Conservation (phyloP, 108 stramenopile genomes). For the Fragilaria radians region DNA sequence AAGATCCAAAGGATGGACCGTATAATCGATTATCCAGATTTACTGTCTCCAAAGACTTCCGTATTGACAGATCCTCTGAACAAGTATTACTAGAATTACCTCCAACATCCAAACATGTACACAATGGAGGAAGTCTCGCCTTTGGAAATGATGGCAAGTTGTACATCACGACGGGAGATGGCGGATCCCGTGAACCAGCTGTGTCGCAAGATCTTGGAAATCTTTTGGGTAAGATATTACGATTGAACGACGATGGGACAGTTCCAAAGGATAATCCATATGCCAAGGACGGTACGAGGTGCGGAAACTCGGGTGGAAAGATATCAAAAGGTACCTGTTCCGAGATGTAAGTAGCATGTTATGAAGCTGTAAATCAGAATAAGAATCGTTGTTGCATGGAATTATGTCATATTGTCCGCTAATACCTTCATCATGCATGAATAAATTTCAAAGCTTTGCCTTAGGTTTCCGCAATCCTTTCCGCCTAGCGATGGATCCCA, state of each 20-base stretch:
- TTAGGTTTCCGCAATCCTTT: conserved; percentile 30
- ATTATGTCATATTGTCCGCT: not conserved
- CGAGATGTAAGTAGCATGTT: not conserved
- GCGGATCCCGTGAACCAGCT: not conserved
- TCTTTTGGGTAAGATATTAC: conserved; percentile 17
- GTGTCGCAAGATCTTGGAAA: conserved; percentile 8
- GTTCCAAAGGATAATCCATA: conserved; percentile 30
- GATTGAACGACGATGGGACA: conserved; percentile 19
- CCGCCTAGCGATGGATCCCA: conserved; percentile 24
- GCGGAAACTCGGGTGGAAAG: conserved; percentile 1
- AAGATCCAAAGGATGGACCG: conserved; percentile 11
- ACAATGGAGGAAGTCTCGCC: conserved; percentile 22
- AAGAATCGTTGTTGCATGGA: not conserved
- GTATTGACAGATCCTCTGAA: conserved; percentile 9
- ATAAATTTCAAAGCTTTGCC: conserved; percentile 3
- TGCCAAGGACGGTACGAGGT: conserved; percentile 4
- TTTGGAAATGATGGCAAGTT: conserved; percentile 32
- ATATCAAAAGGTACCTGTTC: not conserved
- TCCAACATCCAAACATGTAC: conserved; percentile 5
- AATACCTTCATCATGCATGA: not conserved
- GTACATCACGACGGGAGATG: conserved; percentile 18
- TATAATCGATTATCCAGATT: conserved; percentile 27
- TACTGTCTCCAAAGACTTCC: conserved; percentile 5
- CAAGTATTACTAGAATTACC: conserved; percentile 15
- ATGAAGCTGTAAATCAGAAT: not conserved